A percentile compares a stretch with the other conserved stretches of the same genome.
These are phyloP conservation scores for Termitomyces sp. DNA, from an alignment of 768 basidiomycete genomes.

Conservation along the genomic window DNA sequence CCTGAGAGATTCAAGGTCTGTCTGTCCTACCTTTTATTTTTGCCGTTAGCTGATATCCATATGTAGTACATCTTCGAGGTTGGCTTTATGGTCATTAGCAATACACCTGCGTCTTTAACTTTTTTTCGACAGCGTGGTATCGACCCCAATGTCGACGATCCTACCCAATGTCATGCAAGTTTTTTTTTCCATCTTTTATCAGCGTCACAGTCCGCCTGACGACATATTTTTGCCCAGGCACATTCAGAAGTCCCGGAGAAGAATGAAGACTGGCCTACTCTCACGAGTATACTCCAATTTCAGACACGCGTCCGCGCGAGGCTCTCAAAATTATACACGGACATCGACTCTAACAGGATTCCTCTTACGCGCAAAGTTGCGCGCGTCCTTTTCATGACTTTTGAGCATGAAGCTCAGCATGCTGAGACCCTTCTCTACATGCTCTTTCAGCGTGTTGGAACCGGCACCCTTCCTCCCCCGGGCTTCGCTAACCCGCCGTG, in stretches of 20 bases:
- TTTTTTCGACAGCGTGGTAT: constrained; percentile 70
- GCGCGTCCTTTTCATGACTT: constrained; percentile 86
- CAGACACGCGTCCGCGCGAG: constrained; percentile 74
- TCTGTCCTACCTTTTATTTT: constrained; percentile 8
- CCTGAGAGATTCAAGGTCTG: constrained; percentile 74
- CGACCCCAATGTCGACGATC: constrained; percentile 92
- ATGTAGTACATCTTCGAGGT: constrained; percentile 75
- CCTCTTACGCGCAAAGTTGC: constrained; percentile 62
- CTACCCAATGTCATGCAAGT: constrained; percentile 78
- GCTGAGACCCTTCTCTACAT: constrained; percentile 94
- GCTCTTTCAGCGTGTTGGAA: constrained; percentile 80
- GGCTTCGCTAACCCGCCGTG: constrained; percentile 76
- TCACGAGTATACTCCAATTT: constrained; percentile 70
- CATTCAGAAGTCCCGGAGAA: constrained; percentile 85
- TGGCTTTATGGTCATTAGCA: not conserved
- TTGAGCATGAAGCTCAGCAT: constrained; percentile 89
- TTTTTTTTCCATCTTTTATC: not conserved
- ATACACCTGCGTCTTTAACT: not conserved
- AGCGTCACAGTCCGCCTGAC: not conserved
- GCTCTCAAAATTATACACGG: constrained; percentile 67
- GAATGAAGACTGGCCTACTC: constrained; percentile 84
- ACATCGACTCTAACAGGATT: constrained; percentile 49
- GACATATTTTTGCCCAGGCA: constrained; percentile 38
- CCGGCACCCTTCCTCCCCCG: constrained; percentile 73
- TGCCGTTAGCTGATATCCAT: constrained; percentile 1